Evolutionary conservation across 2,329 filamentous ascomycete genomes (phyloP).

Genomic region (Eutypella sp.): DNA sequence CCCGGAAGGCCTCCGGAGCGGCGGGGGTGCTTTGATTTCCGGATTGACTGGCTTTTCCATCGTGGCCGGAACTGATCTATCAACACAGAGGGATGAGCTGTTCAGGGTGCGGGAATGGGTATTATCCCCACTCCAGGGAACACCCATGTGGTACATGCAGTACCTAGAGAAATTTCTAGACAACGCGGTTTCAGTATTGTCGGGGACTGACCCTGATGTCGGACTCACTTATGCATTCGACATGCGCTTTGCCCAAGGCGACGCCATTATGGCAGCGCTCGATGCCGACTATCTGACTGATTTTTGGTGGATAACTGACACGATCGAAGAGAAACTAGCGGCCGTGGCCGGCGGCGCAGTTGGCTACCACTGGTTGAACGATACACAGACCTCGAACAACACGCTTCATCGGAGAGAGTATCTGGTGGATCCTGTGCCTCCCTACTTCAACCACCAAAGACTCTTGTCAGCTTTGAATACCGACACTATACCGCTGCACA

Average conservation of each 20-base stretch:
- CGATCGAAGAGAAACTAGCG: background rate
- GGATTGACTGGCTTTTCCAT: background rate
- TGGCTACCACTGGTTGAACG: background rate
- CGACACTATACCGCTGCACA: background rate
- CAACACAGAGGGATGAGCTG: background rate
- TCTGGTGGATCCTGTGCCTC: background rate
- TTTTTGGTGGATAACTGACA: background rate
- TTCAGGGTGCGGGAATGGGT: background rate
- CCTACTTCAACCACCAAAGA: constrained; percentile 1
- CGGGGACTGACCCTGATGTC: background rate
- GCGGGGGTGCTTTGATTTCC: background rate
- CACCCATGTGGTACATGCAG: background rate
- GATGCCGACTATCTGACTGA: background rate
- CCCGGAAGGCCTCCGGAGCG: background rate
- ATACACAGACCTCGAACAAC: background rate
- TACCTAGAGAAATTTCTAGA: background rate
- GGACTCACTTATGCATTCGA: background rate
- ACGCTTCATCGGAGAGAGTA: background rate
- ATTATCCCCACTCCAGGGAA: background rate
- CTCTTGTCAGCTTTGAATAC: background rate
- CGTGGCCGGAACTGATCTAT: background rate
- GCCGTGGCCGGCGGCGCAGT: too few species aligned
- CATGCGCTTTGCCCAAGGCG: background rate
- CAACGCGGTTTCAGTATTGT: background rate
- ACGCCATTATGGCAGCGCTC: background rate